phyloP scores from a whole-genome alignment of 2,329 filamentous ascomycete genomes.

The Aureobasidium sp. region DNA sequence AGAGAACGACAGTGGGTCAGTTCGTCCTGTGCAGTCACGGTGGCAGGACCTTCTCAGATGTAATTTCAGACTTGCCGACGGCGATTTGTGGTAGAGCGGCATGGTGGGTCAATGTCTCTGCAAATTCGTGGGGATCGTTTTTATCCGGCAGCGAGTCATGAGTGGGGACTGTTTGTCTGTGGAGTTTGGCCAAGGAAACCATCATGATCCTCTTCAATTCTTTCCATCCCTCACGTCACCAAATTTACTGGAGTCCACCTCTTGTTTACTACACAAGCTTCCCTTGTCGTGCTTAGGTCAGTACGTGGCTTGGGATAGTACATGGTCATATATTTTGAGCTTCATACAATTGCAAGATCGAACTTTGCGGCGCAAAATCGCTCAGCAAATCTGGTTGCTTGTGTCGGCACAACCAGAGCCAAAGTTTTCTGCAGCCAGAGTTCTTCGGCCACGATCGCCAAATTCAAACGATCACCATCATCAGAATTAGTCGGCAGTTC shows the following conservation, averaged over 20 bases:
- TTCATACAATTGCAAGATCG: background rate
- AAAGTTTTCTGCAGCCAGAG: background rate
- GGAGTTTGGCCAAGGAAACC: background rate
- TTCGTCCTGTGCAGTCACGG: background rate
- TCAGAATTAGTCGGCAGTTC: background rate
- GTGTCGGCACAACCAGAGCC: background rate
- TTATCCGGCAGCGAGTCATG: conserved; percentile 2
- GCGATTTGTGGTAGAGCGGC: background rate
- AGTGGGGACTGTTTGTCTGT: background rate
- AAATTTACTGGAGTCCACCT: background rate
- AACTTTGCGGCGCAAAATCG: too few species aligned
- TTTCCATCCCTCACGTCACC: background rate
- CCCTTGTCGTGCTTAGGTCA: background rate
- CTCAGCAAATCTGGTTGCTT: too few species aligned
- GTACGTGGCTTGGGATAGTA: background rate
- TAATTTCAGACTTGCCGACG: background rate
- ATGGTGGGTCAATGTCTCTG: background rate
- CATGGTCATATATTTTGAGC: background rate
- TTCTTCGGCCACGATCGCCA: background rate
- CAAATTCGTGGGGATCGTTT: background rate
- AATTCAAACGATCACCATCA: background rate
- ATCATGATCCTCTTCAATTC: background rate
- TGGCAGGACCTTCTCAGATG: background rate
- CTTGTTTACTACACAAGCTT: background rate
- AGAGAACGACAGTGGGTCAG: background rate